Conservation (phyloP, 129 eudicot species). For the Flaveria ramosissima region DNA sequence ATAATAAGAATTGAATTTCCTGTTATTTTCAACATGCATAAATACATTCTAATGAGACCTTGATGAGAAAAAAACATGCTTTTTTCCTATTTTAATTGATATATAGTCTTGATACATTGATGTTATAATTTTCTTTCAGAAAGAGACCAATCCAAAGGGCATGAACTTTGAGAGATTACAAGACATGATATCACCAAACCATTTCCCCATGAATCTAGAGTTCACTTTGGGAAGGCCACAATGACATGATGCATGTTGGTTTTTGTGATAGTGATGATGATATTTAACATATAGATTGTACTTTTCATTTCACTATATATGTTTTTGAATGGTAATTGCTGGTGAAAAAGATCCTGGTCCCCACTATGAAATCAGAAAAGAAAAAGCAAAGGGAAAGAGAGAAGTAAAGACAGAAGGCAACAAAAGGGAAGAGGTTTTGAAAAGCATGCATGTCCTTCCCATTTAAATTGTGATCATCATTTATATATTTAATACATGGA, state of each 20-base stretch:
- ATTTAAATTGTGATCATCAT: constrained; percentile 20
- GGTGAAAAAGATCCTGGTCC: constrained; percentile 73
- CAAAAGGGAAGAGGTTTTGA: constrained; percentile 48
- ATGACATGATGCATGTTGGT: constrained; percentile 30
- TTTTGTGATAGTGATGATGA: constrained; percentile 2
- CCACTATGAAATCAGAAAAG: constrained; percentile 49
- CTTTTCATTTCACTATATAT: constrained; percentile 56
- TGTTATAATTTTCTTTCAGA: constrained; percentile 39
- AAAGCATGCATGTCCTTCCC: constrained; percentile 43
- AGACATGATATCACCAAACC: constrained; percentile 60
- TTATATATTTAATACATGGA: no score
- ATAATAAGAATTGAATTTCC: neutral
- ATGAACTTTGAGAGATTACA: constrained; percentile 62
- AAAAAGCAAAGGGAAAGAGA: constrained; percentile 43
- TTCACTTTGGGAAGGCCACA: constrained; percentile 90
- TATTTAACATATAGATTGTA: constrained; percentile 26
- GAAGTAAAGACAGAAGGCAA: constrained; percentile 71
- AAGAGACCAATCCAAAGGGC: constrained; percentile 60
- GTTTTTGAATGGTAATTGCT: constrained; percentile 38
- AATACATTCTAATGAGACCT: neutral
- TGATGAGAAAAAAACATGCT: neutral
- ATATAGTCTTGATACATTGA: neutral
- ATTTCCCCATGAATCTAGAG: constrained; percentile 64
- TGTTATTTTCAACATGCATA: neutral
- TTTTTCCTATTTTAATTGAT: neutral